Conservation (phyloP, 73 alveolate species). For the Tetrahymena borealis region DNA sequence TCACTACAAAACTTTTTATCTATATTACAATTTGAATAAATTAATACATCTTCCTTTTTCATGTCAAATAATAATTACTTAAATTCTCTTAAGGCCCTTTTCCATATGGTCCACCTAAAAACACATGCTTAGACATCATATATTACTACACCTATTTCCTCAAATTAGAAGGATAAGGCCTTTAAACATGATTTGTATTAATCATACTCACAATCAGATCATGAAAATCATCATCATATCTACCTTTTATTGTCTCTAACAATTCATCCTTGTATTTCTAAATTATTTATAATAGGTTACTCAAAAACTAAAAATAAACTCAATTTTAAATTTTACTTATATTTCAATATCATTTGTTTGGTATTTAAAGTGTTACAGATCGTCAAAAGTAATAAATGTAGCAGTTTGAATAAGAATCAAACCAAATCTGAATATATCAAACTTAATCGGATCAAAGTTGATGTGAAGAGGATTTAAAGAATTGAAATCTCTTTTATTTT, state of each 20-base stretch:
- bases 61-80: not conserved
- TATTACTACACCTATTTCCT: not conserved
- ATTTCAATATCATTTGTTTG: not conserved
- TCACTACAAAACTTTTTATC: not conserved
- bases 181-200: not conserved
- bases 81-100: not conserved
- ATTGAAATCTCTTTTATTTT: not conserved
- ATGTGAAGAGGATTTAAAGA: not conserved
- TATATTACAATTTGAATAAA: not conserved
- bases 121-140: not conserved
- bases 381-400: not conserved
- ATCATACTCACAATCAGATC: not conserved
- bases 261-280: not conserved
- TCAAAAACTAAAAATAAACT: no score
- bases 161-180: not conserved
- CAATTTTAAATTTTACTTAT: not conserved
- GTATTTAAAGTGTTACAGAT: not conserved
- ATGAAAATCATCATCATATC: not conserved
- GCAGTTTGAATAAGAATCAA: not conserved
- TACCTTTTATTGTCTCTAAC: not conserved
- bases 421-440: not conserved
- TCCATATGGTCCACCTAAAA: not conserved
- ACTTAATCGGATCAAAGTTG: not conserved
- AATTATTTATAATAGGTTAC: no score
- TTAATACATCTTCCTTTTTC: not conserved